Percentiles rank a stretch among this genome's conserved stretches.
Conservation (phyloP, 2,329 filamentous ascomycete genomes). For the Furcasterigmium sp. region DNA sequence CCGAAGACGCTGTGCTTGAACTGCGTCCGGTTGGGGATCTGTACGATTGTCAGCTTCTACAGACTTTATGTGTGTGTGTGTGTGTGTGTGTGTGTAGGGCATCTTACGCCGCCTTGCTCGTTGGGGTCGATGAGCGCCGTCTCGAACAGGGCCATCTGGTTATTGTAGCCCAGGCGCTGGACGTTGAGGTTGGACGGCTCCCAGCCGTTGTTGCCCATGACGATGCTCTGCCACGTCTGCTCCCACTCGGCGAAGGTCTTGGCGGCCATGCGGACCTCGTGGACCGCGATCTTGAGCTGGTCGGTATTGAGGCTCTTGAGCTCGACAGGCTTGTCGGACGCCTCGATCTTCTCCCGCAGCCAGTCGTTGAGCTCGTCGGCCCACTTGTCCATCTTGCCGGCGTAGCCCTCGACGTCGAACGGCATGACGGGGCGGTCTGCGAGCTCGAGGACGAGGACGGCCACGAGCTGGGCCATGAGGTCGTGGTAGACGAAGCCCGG, state of each 20-base stretch:
- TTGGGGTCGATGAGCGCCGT: slow-evolving; percentile 70
- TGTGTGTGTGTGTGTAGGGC: too few relatives aligned
- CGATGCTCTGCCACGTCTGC: slow-evolving; percentile 65
- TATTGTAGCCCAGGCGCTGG: slow-evolving; percentile 71
- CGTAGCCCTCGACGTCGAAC: slow-evolving; percentile 74
- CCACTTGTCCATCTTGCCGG: slow-evolving; percentile 58
- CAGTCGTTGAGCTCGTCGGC: slow-evolving; percentile 49
- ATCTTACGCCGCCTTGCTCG: slow-evolving; percentile 63
- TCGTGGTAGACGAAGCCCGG: slow-evolving; percentile 78
- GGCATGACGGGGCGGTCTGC: slow-evolving; percentile 76
- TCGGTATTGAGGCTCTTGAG: slow-evolving; percentile 38
- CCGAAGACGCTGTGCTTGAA: slow-evolving; percentile 93
- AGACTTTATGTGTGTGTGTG: too few relatives aligned
- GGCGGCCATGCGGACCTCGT: slow-evolving; percentile 54
- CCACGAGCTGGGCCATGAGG: slow-evolving; percentile 72
- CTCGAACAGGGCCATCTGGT: slow-evolving; percentile 75
- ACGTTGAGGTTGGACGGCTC: slow-evolving; percentile 65
- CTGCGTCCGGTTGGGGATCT: slow-evolving; percentile 83
- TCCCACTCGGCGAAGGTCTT: slow-evolving; percentile 72
- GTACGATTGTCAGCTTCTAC: neutral
- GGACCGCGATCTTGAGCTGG: slow-evolving; percentile 58
- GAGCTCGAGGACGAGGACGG: slow-evolving; percentile 79
- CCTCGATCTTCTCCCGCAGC: slow-evolving; percentile 46
- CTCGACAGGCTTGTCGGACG: slow-evolving; percentile 45
- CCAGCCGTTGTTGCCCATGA: slow-evolving; percentile 68